Evolutionary conservation across 1,284 basidiomycete genomes (phyloP), one percentile per base, ranked within the genome.

Genomic region (Pseudozyma hubeiensis): DNA sequence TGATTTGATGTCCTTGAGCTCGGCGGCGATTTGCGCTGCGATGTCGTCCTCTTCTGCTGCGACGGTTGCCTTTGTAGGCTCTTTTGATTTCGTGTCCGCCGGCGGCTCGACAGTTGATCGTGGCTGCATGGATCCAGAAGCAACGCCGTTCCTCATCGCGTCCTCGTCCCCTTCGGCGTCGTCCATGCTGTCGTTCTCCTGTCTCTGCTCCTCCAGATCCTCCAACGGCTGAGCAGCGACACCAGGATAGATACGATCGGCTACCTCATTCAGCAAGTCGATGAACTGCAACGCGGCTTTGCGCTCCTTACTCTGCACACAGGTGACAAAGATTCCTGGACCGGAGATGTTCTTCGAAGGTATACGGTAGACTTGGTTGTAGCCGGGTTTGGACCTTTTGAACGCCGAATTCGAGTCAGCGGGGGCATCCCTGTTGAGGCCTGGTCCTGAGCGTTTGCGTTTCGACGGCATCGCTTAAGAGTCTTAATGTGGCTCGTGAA

Each of bases 221-320:
- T 52, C 8, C 37, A 64, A 14, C 9, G 69, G 51, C 14, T 61
- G 33, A 7, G 56, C 53, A n/a, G 45, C 58, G 10, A 79, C 58
- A 29, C 75, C 75, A 2, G 76, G 70, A 47, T 79, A 79, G 19
- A 79, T n/a, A 0, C 63, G 47, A 45, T 75, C 64, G 11, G 75
- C 77, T 17, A 81, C 64, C 47, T 83, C 81, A 29, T 79, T 72
- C 31, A 83, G 48, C 29, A 74, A n/a, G 11, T 79, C 79, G 34
- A 77, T 64, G 16, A 83, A 73, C 46, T 83, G 78, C 16, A 75
- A 35, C 10, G 79, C 80, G 10, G 80, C 80, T 54, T 82, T 83
- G 30, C 79, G 62, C 54, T 83, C 81, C 41, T 75, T 78, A 5
- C 73, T 66, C 39, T 77, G 67, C 9, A 75, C 69, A 41, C 77